A percentile compares a stretch with the other conserved stretches of the same genome.
Conservation (phyloP, 192 early-diverging fungal genomes). For the Gaertneriomyces semiglobifer region DNA sequence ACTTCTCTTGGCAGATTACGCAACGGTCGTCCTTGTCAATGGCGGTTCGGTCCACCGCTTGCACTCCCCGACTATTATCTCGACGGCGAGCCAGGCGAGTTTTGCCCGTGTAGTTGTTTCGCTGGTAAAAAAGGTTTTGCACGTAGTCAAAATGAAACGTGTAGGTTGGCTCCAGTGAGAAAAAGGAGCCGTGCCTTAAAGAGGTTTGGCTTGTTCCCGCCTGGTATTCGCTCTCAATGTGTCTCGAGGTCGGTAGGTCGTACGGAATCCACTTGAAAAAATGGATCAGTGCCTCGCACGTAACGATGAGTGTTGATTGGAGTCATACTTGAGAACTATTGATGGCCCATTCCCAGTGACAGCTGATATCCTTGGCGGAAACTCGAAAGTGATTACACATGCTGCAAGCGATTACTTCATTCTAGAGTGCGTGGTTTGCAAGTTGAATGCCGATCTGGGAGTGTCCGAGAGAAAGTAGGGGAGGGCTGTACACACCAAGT, state of each 20-base stretch:
- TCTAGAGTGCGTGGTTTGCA: background rate
- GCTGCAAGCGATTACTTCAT: background rate
- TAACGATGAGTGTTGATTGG: no score
- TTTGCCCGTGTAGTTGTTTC: background rate
- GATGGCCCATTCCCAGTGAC: slow-evolving; percentile 2
- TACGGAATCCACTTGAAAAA: slow-evolving; percentile 1
- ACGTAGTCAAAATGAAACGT: background rate
- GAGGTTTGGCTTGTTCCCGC: background rate
- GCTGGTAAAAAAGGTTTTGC: background rate
- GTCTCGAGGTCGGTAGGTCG: background rate
- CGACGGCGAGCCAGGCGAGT: background rate
- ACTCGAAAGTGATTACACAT: background rate
- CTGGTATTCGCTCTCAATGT: background rate
- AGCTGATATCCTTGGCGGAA: background rate
- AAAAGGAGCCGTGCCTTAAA: slow-evolving; percentile 1
- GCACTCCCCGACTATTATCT: no score
- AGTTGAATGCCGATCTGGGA: no score
- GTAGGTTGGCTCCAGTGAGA: background rate
- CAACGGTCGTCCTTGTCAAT: slow-evolving; percentile 2
- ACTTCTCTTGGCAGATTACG: slow-evolving; percentile 7
- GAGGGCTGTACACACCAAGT: no score
- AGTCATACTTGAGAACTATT: background rate
- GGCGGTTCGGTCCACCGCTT: background rate
- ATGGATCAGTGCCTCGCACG: background rate
- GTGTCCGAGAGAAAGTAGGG: no score